Conservation (phyloP, 768 basidiomycete genomes). For the Russula emetica region DNA sequence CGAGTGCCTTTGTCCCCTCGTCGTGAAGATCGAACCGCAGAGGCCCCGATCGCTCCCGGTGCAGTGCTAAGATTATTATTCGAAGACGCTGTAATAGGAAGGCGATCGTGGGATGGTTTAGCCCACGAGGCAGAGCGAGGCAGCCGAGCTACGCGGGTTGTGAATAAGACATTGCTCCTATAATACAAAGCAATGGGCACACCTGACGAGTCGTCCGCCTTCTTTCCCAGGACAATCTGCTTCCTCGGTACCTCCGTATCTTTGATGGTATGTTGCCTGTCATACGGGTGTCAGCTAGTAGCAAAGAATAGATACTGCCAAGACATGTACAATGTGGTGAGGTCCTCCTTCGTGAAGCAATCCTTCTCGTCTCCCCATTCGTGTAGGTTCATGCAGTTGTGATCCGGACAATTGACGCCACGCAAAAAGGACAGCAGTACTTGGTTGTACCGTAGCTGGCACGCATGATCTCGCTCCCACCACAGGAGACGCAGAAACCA, state of each 20-base stretch:
- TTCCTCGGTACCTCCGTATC: constrained; percentile 71
- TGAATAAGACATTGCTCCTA: constrained; percentile 14
- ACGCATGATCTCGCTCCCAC: constrained; percentile 82
- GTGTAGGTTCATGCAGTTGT: constrained; percentile 90
- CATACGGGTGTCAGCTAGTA: constrained; percentile 19
- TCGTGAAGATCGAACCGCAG: constrained; percentile 26
- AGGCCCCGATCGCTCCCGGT: constrained; percentile 9
- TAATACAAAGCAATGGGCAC: background rate
- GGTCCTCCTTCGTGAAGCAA: constrained; percentile 94
- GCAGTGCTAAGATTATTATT: constrained; percentile 24
- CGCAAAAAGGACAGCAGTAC: constrained; percentile 95
- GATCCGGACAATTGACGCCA: constrained; percentile 75
- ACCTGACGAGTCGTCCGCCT: constrained; percentile 44
- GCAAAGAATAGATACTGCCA: constrained; percentile 12
- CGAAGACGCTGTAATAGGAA: constrained; percentile 30
- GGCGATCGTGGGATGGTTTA: constrained; percentile 30
- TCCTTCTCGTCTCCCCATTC: constrained; percentile 99
- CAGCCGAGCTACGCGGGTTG: constrained; percentile 41
- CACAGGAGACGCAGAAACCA: constrained; percentile 85
- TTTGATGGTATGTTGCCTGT: constrained; percentile 89
- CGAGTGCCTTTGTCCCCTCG: constrained; percentile 27
- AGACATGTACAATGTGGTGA: constrained; percentile 75
- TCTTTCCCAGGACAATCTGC: constrained; percentile 46
- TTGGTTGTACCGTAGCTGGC: constrained; percentile 96
- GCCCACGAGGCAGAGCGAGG: constrained; percentile 55